Base-by-base conservation (phyloP, 83 land plant species). In the Thuja plicata region DNA sequence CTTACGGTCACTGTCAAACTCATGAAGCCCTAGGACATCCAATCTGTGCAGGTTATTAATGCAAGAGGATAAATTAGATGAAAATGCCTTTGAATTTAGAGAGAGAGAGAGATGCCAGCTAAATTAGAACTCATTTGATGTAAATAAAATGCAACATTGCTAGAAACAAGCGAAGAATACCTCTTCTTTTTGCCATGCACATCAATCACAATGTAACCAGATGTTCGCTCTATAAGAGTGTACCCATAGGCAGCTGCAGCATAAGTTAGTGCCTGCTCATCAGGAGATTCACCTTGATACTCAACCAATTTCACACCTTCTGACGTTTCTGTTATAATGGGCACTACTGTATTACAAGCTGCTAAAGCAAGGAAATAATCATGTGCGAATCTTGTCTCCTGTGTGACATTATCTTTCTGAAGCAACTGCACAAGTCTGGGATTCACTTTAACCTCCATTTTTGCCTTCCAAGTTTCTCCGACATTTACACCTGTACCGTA, bases 211-310 rank as follows among this genome's bases (percentile, higher is more conserved):
- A 98, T 94, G 87, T 95, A 92, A 37, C 97, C 94, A 60, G 99
- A 95, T 35, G 96, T 95, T 89, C 99, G 89, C 90, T 96, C 97
- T 2, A 96, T 78, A 10, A 98, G 96, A 74, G 92, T 88, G 87
- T 89, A 98, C 10, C 99, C 99, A 94, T 98, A 93, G 16, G 98
- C 91, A 41, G 98, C 97, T 55, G 99, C 99, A 60, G 99, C 98
- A 90, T 96, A 94, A 40, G 91, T 97, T 89, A 98, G 88, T 71
- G 99, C 99, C 88, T 97, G 99, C 86, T 98, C 99, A 93, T 98
- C 99, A 46, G 99, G 99, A 78, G 99, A 98, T 89, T 98, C 99
- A 13, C 99, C 98, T 82, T 97, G 99, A 91, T 97, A 97, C 57
- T 97, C 99, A 54, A 98, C 87, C 41, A 76, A 13, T 32, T 84